phyloP scores from a whole-genome alignment of 2,329 filamentous ascomycete species.

The Aphanocladium album region DNA sequence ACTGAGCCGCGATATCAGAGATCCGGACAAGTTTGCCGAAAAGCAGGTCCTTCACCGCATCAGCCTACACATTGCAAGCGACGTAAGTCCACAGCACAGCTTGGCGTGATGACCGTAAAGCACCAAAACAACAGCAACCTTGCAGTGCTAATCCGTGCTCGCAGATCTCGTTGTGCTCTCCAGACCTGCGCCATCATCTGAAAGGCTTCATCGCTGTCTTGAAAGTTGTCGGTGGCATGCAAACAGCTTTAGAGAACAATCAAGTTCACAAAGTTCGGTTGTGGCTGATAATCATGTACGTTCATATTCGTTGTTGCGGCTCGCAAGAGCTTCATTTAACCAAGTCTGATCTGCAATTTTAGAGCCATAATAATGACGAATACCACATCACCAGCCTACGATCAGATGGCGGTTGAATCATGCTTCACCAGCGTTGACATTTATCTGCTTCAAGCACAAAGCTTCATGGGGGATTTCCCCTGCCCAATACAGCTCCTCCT shows the following conservation, averaged over 20 bases:
- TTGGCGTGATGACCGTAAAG: too few species aligned
- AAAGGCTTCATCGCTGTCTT: neutral
- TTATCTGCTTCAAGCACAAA: neutral
- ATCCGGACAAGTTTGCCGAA: neutral
- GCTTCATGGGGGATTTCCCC: neutral
- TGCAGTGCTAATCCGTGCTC: neutral
- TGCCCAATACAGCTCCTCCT: neutral
- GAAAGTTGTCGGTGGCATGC: neutral
- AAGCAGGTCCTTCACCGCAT: neutral
- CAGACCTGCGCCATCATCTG: neutral
- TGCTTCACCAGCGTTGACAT: neutral
- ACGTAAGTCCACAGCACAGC: neutral
- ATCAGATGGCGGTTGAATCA: neutral
- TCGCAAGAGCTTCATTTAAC: neutral
- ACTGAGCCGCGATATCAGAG: neutral
- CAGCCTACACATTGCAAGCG: neutral
- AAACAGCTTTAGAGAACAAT: neutral
- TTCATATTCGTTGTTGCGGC: too few species aligned
- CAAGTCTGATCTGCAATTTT: neutral
- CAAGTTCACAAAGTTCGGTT: neutral
- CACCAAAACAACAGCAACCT: too few species aligned
- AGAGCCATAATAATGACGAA: neutral
- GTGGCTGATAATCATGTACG: neutral
- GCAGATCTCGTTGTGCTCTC: neutral
- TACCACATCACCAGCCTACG: neutral